These are phyloP conservation scores for Verticillium nubilum DNA, from an alignment of 2,329 filamentous ascomycete species.

Conservation along the genomic window DNA sequence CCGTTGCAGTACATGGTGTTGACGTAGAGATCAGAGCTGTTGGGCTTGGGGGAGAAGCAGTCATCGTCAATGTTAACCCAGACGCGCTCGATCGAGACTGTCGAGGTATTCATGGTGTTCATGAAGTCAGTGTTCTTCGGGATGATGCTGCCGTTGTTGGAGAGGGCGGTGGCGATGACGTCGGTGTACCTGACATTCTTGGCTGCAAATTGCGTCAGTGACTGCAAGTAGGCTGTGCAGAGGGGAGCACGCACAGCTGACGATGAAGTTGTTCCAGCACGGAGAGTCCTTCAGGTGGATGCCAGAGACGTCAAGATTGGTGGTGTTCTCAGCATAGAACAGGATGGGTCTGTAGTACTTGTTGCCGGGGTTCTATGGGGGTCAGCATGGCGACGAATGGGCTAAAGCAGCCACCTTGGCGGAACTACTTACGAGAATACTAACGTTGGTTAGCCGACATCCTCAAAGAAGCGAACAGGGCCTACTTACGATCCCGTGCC, in stretches of 20 bases:
- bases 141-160: constrained; percentile 34
- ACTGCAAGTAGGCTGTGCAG: not conserved
- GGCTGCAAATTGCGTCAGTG: constrained; percentile 6
- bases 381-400: not conserved
- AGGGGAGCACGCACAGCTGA: constrained; percentile 30
- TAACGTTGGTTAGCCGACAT: not conserved
- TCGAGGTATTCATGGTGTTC: constrained; percentile 53
- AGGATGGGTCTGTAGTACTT: constrained; percentile 54
- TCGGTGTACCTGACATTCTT: constrained; percentile 49
- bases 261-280: constrained; percentile 60
- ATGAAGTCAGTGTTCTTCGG: constrained; percentile 61
- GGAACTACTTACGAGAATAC: not conserved
- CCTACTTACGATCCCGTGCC: constrained; percentile 13
- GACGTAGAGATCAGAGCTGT: constrained; percentile 51
- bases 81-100: constrained; percentile 42
- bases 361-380: constrained; percentile 38
- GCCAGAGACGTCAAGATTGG: constrained; percentile 50
- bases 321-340: constrained; percentile 58
- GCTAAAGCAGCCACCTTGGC: no score
- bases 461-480: not conserved
- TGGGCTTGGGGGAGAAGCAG: constrained; percentile 57
- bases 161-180: constrained; percentile 48
- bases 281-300: constrained; percentile 57
- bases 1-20: constrained; percentile 57
- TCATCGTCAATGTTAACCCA: constrained; percentile 53